phyloP scores from a whole-genome alignment of 2,329 filamentous ascomycete species.

The Pseudogymnoascus sp. region DNA sequence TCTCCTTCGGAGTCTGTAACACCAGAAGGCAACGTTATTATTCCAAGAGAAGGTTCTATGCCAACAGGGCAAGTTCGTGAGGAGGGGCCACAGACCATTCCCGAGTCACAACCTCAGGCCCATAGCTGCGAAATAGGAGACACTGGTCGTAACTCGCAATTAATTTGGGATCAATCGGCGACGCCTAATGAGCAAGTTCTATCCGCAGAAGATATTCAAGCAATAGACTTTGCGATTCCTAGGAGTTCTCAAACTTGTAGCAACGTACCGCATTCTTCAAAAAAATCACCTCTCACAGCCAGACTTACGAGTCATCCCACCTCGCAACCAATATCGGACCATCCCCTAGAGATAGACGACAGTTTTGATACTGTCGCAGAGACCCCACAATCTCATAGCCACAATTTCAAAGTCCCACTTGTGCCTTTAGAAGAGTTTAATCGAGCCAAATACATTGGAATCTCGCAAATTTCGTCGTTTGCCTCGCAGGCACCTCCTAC shows the following conservation, averaged over 20 bases:
- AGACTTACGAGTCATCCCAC: not conserved
- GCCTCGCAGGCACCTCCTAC: not conserved
- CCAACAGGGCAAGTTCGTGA: not conserved
- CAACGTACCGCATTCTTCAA: not conserved
- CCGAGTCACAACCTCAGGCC: not conserved
- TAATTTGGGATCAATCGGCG: not conserved
- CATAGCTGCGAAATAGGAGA: not conserved
- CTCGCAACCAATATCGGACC: not conserved
- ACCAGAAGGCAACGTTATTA: conserved; percentile 10
- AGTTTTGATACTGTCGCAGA: not conserved
- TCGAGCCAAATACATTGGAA: not conserved
- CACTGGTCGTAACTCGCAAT: not conserved
- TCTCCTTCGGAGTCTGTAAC: conserved; percentile 22
- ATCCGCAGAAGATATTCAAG: not conserved
- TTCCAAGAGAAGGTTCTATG: conserved; percentile 13
- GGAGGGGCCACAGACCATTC: not conserved
- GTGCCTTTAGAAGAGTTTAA: not conserved
- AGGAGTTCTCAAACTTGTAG: not conserved
- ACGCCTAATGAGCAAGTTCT: conserved; percentile 6
- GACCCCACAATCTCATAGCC: not conserved
- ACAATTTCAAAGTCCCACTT: not conserved
- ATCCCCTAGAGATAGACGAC: not conserved
- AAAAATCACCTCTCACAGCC: not conserved
- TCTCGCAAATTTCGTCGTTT: conserved; percentile 11
- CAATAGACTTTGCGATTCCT: conserved; percentile 1